A percentile compares a stretch with the other conserved stretches of the same genome.
phyloP scores from a whole-genome alignment of 495 filamentous ascomycete species.

The Astrothelium macrocarpum region DNA sequence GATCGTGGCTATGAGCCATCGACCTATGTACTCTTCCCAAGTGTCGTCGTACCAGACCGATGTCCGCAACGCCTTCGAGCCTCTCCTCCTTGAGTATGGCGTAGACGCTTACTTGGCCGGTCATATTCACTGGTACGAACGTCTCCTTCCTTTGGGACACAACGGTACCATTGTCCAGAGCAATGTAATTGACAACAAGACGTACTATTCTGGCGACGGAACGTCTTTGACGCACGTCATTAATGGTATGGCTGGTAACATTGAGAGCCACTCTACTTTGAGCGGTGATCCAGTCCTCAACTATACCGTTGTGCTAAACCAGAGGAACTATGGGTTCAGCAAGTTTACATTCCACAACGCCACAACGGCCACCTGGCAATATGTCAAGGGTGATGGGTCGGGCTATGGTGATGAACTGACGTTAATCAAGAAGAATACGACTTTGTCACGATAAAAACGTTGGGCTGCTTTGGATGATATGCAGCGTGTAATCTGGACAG shows the following conservation, averaged over 20 bases:
- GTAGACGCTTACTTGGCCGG: slow-evolving; percentile 13
- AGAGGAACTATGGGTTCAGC: slow-evolving; percentile 40
- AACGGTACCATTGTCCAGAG: slow-evolving; percentile 23
- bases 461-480: too few species aligned
- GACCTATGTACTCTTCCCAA: slow-evolving; percentile 15
- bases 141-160: slow-evolving; percentile 30
- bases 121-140: slow-evolving; percentile 33
- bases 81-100: slow-evolving; percentile 10
- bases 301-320: slow-evolving; percentile 42
- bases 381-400: slow-evolving; percentile 38
- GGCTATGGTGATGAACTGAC: slow-evolving; percentile 36
- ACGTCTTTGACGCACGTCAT: slow-evolving; percentile 31
- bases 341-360: slow-evolving; percentile 39
- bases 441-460: not conserved
- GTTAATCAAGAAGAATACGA: slow-evolving; percentile 28
- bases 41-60: slow-evolving; percentile 18
- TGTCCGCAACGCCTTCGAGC: slow-evolving; percentile 14
- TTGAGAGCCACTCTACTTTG: slow-evolving; percentile 29
- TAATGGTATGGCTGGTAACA: slow-evolving; percentile 30
- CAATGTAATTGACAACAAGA: slow-evolving; percentile 32
- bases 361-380: slow-evolving; percentile 37
- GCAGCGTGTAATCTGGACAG: too few species aligned
- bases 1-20: slow-evolving; percentile 12
- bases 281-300: slow-evolving; percentile 26
- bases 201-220: slow-evolving; percentile 31